phyloP scores from a whole-genome alignment of 2,329 filamentous ascomycete genomes.

The Lachnellula subtilissima region DNA sequence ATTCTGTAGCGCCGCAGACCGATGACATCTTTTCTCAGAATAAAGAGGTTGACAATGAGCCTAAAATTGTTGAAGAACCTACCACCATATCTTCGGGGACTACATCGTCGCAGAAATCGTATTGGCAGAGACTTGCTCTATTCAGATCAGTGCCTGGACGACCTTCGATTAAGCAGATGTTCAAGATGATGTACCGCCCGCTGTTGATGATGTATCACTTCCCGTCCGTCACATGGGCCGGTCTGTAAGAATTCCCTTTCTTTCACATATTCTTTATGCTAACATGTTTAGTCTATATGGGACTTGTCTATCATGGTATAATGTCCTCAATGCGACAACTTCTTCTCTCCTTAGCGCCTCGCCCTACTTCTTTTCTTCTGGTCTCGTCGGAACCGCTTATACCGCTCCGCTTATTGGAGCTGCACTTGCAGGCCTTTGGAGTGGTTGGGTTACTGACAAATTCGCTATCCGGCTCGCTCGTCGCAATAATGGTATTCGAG shows the following conservation, averaged over 20 bases:
- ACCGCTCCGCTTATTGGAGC: constrained; percentile 28
- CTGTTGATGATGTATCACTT: constrained; percentile 28
- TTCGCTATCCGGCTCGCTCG: constrained; percentile 33
- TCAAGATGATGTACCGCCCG: constrained; percentile 18
- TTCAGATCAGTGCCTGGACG: background rate
- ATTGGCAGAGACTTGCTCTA: background rate
- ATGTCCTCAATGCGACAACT: constrained; percentile 34
- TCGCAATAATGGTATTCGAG: constrained; percentile 34
- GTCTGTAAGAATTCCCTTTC: constrained; percentile 1
- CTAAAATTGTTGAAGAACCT: too few species aligned
- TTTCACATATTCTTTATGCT: background rate
- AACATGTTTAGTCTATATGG: constrained; percentile 22
- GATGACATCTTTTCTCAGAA: constrained; percentile 23
- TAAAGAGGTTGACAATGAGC: too few species aligned
- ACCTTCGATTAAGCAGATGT: constrained; percentile 16
- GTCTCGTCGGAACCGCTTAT: constrained; percentile 33
- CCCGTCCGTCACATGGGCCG: constrained; percentile 28
- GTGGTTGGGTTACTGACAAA: constrained; percentile 22
- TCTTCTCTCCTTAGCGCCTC: constrained; percentile 29
- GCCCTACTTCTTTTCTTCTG: constrained; percentile 34
- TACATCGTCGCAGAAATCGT: background rate
- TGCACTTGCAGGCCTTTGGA: background rate
- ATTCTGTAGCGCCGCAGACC: too few species aligned
- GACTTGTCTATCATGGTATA: constrained; percentile 34
- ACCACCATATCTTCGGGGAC: too few species aligned